Base-by-base conservation (phyloP, 2,329 filamentous ascomycete species). In the Stachybotrys chartarum region DNA sequence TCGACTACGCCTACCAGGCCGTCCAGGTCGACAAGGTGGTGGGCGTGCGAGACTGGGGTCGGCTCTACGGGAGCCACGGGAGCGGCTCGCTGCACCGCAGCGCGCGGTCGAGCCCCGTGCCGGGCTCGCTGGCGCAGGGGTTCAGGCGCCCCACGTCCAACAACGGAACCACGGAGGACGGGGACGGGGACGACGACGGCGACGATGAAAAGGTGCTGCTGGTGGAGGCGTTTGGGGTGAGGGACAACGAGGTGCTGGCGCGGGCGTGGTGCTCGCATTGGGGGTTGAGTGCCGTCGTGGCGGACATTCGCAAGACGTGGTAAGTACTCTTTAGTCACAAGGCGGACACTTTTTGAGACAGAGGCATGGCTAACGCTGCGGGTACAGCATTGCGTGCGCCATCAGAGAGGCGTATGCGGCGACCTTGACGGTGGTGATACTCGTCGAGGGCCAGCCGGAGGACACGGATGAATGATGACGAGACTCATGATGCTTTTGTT, bases 251-350 rank as follows among this genome's bases (percentile, higher is more conserved):
- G 69, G 87, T 90, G 5, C 78, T 91, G 62, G 87, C 85, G 1
- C 75, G 88, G 58, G 87, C 88, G 7, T 91, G 88, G 88, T 91
- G 87, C 67, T 81, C 86, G 55, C 85, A 90, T 63, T 89, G 86
- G 81, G 88, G 88, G 3, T 70, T 90, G 62, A 85, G 80, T 64
- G 87, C 88, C 1, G 73, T 91, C 17, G 80, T 90, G 56, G 86
- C 86, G 8, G 85, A 90, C 68, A 68, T 89, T 53, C 75, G 79
- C 56, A 82, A 79, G 72, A 90, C 87, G 16, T 91, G 82, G 81
- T 84, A 63, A 68, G 81, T 30, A 16, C 32, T 8, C 8, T 24
- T 46, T 10, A 30, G 30, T 16, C 11, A 30, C 17, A 10, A 16
- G 5, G 30, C 35, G 10, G 14, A 12, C 46, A n/a, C 49, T 54